These are phyloP conservation scores for Neurospora sp. DNA, from an alignment of 495 filamentous ascomycete species.

Conservation along the genomic window DNA sequence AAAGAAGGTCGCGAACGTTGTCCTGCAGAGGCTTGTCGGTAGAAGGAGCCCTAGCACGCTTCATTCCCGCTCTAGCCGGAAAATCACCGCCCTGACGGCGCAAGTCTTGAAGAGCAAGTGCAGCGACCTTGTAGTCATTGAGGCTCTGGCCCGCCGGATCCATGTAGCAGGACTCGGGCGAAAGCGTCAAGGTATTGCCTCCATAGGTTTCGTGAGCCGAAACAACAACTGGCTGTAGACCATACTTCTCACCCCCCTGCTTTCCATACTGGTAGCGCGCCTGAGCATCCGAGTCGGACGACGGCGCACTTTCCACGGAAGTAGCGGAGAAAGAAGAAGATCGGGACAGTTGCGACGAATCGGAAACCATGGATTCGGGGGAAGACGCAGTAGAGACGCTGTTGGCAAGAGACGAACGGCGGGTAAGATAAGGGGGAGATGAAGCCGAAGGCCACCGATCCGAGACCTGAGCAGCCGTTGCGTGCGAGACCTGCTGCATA, in stretches of 20 bases:
- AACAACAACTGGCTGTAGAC: conserved; percentile 34
- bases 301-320: conserved; percentile 57
- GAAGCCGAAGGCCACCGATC: conserved; percentile 51
- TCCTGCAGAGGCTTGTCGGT: conserved; percentile 60
- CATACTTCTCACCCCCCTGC: conserved; percentile 43
- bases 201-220: conserved; percentile 44
- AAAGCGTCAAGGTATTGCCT: conserved; percentile 46
- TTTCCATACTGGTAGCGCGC: conserved; percentile 77
- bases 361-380: conserved; percentile 85
- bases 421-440: conserved; percentile 46
- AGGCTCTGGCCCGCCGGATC: conserved; percentile 44
- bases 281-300: conserved; percentile 64
- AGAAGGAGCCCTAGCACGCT: conserved; percentile 61
- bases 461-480: conserved; percentile 44
- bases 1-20: conserved; percentile 57
- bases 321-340: conserved; percentile 67
- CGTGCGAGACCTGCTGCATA: conserved; percentile 65
- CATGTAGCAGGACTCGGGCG: conserved; percentile 49
- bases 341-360: conserved; percentile 63
- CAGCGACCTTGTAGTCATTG: conserved; percentile 40
- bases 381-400: conserved; percentile 71
- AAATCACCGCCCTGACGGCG: conserved; percentile 22
- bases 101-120: conserved; percentile 58
- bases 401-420: conserved; percentile 68
- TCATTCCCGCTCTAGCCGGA: conserved; percentile 31